Evolutionary conservation across 176 grass and related monocot species (phyloP), one percentile per base, ranked within the genome.

Genomic region (Areca catechu): DNA sequence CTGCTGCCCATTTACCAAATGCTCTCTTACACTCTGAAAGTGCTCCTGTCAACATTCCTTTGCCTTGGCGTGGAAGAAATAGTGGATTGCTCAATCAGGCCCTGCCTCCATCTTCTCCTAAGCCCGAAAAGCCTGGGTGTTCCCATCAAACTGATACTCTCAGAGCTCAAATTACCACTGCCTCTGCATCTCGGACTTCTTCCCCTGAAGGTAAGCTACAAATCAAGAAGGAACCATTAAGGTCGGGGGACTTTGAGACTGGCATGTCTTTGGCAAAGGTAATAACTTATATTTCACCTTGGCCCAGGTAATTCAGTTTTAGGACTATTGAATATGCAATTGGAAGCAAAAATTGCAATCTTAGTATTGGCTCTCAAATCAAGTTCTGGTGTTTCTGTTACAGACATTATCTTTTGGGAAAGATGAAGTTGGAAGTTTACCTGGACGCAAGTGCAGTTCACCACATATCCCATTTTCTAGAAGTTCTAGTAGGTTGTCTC

Each of bases 401-500:
- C 43, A 89, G 80, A 69, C 65, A 16, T 37, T 78, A 55, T 87
- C 74, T 63, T 80, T 71, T 62, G 73, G 61, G 53, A 84, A 77
- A 71, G 70, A 84, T 77, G 80, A 77, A 25, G 63, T 80, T 58
- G 70, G 70, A 63, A 74, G 80, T 61, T 81, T 89, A 55, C 53
- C 50, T 68, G 77, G 72, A 28, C 57, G 74, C 43, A 80, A 77
- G 75, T 67, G 66, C 27, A 48, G 27, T 68, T 68, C 53, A 23
- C 27, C 29, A 23, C 19, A 21, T n/a, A 22, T 20, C 47, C 52
- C 66, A 17, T 20, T 5, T 22, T 53, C 85, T 53, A 56, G 60
- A 7, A 88, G 71, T 15, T 62, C 80, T 18, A 83, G 80, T 68
- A 82, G 78, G 65, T 72, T 70, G 74, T 77, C 68, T 69, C 67